phyloP scores from a whole-genome alignment of 2,329 filamentous ascomycete species.

The Fusarium solani-melongenae region DNA sequence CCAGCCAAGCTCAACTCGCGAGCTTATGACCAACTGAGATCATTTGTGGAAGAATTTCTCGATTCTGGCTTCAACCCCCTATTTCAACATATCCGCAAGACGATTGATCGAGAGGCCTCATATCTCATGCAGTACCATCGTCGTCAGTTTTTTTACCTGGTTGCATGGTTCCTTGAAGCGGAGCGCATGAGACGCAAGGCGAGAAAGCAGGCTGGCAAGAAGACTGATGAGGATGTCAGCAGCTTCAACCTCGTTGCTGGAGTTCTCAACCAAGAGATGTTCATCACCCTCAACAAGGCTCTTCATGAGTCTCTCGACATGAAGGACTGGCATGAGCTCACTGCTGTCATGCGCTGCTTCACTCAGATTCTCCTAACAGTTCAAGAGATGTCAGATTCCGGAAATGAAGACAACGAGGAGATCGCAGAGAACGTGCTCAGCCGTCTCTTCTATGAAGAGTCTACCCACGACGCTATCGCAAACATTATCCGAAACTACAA shows the following conservation, averaged over 20 bases:
- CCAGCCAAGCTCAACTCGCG: slow-evolving; percentile 75
- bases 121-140: slow-evolving; percentile 81
- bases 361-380: slow-evolving; percentile 94
- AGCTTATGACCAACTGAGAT: slow-evolving; percentile 80
- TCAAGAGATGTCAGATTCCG: slow-evolving; percentile 88
- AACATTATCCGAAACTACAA: slow-evolving; percentile 88
- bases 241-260: slow-evolving; percentile 89
- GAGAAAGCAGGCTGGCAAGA: slow-evolving; percentile 64
- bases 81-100: slow-evolving; percentile 86
- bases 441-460: slow-evolving; percentile 98
- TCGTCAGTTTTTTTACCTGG: slow-evolving; percentile 90
- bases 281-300: slow-evolving; percentile 85
- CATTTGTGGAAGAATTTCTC: slow-evolving; percentile 91
- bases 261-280: slow-evolving; percentile 94
- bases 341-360: slow-evolving; percentile 91
- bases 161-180: slow-evolving; percentile 92
- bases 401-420: slow-evolving; percentile 92
- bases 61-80: slow-evolving; percentile 95
- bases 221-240: slow-evolving; percentile 66
- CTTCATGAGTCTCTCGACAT: slow-evolving; percentile 84
- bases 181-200: slow-evolving; percentile 77
- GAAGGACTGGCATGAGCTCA: slow-evolving; percentile 88
- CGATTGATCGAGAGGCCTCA: slow-evolving; percentile 88
- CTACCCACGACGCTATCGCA: slow-evolving; percentile 88
- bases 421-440: slow-evolving; percentile 98